A percentile compares a stretch with the other conserved stretches of the same genome.
Conservation (phyloP, 148 eudicot genomes). For the Diospyros kaki region DNA sequence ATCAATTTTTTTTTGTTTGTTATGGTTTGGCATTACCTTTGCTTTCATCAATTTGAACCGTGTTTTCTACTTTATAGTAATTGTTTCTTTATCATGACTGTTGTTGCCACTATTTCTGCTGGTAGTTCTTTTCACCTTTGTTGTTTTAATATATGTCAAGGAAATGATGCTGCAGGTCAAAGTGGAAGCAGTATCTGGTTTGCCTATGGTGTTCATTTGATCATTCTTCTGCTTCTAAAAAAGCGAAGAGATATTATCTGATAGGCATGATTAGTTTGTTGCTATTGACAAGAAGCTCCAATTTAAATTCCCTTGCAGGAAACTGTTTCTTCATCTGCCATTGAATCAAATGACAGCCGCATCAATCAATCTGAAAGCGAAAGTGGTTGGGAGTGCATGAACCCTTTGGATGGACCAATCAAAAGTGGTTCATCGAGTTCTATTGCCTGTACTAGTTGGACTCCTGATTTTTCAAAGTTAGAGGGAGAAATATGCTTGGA, state of each 20-base stretch:
- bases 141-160: too few species aligned
- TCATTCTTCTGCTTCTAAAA: constrained; percentile 14
- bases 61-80: too few species aligned
- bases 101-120: too few species aligned
- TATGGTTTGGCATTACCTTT: background rate
- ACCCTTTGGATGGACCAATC: constrained; percentile 24
- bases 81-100: too few species aligned
- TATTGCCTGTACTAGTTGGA: constrained; percentile 25
- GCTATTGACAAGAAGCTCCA: constrained; percentile 7
- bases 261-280: constrained; percentile 3
- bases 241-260: background rate
- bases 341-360: constrained; percentile 22
- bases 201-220: constrained; percentile 4
- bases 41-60: too few species aligned
- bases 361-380: constrained; percentile 29
- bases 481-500: constrained; percentile 82
- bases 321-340: constrained; percentile 23
- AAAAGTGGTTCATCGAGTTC: constrained; percentile 33
- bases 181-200: constrained; percentile 9
- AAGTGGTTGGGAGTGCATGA: constrained; percentile 23
- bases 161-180: constrained; percentile 10
- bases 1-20: background rate
- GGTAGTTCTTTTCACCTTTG: too few species aligned
- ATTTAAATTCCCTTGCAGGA: constrained; percentile 31
- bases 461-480: constrained; percentile 75